These are phyloP conservation scores for Leptographium wingfieldii DNA, from an alignment of 2,329 filamentous ascomycete genomes.

Conservation along the genomic window DNA sequence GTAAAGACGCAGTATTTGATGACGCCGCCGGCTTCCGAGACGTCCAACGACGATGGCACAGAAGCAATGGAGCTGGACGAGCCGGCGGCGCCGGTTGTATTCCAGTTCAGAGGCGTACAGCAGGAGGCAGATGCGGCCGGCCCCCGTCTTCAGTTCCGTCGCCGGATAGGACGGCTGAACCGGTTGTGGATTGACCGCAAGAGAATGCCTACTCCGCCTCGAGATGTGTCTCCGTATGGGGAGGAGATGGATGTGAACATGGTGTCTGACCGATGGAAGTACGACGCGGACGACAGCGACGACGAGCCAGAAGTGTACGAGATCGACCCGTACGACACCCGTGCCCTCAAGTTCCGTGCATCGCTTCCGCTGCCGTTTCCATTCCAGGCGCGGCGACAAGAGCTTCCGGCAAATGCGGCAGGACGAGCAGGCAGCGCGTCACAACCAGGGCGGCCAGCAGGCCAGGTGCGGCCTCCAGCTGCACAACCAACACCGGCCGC, in stretches of 20 bases:
- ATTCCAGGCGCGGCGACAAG: constrained; percentile 7
- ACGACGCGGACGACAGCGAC: constrained; percentile 74
- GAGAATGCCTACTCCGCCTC: constrained; percentile 43
- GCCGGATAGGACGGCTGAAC: constrained; percentile 73
- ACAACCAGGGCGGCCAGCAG: constrained; percentile 9
- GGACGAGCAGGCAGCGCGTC: constrained; percentile 1
- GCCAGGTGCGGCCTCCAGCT: constrained; percentile 4
- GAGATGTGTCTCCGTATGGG: constrained; percentile 15
- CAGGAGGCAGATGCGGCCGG: constrained; percentile 13
- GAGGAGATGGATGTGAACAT: constrained; percentile 17
- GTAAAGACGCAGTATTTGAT: constrained; percentile 60
- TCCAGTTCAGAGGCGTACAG: constrained; percentile 33
- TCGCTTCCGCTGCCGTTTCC: constrained; percentile 35
- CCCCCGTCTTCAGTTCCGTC: constrained; percentile 55
- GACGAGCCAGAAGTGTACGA: constrained; percentile 64
- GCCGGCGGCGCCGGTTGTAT: constrained; percentile 23
- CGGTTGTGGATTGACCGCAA: constrained; percentile 81
- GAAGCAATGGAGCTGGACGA: constrained; percentile 41
- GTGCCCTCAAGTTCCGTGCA: constrained; percentile 48
- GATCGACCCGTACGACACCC: constrained; percentile 57
- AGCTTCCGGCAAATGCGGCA: not conserved
- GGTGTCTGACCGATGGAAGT: constrained; percentile 65
- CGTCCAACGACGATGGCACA: constrained; percentile 31
- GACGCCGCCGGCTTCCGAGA: constrained; percentile 47
- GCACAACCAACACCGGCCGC: not conserved